Conservation (phyloP, 116 monocot genomes). For the Zostera marina region DNA sequence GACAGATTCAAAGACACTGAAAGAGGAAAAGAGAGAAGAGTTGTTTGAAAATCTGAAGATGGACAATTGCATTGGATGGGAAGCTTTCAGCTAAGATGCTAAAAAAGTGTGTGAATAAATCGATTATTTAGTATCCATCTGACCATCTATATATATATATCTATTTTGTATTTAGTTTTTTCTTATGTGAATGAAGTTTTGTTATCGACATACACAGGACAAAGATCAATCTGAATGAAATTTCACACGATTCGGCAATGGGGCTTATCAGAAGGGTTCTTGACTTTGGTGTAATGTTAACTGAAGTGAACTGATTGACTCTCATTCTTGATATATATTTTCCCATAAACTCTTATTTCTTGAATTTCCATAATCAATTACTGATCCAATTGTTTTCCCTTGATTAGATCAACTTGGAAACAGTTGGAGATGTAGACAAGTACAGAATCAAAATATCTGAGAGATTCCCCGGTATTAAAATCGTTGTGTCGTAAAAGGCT, state of each 20-base stretch:
- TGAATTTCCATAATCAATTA: not conserved
- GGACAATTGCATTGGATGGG: conserved; percentile 73
- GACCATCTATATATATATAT: not conserved
- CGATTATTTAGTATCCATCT: not conserved
- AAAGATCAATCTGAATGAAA: conserved; percentile 95
- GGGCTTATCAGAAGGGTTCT: conserved; percentile 80
- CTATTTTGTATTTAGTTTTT: not conserved
- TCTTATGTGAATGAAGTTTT: not conserved
- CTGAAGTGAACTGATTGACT: conserved; percentile 33
- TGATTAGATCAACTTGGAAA: conserved; percentile 86
- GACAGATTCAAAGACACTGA: conserved; percentile 93
- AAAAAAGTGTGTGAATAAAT: conserved; percentile 30
- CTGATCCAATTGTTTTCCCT: not conserved
- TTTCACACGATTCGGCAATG: conserved; percentile 95
- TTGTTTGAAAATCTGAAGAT: conserved; percentile 75
- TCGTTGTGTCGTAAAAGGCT: conserved; percentile 86
- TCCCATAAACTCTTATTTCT: not conserved
- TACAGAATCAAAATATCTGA: conserved; percentile 66
- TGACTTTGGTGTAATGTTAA: conserved; percentile 67
- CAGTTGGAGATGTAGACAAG: conserved; percentile 98
- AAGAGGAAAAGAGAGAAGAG: conserved; percentile 94
- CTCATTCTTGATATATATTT: not conserved
- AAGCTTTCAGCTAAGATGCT: conserved; percentile 90
- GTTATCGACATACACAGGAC: conserved; percentile 23
- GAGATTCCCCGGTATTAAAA: conserved; percentile 74